Evolutionary conservation across 2,329 filamentous ascomycete genomes (phyloP).

Genomic region (Pseudogymnoascus sp.): DNA sequence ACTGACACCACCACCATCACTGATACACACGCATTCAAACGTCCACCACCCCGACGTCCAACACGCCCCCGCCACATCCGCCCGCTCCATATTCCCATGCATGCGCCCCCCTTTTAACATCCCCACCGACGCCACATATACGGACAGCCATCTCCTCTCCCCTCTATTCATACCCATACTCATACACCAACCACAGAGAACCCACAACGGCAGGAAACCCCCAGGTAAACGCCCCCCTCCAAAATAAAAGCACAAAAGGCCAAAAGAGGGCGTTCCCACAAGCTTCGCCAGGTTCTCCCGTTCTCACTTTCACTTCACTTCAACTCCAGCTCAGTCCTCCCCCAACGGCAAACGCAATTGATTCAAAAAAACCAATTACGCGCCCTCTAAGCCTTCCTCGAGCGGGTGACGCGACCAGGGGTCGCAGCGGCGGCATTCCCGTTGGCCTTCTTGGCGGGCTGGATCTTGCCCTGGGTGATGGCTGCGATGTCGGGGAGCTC

Average conservation of each 20-base stretch:
- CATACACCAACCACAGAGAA: background rate
- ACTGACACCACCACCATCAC: background rate
- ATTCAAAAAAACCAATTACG: background rate
- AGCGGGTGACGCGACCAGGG: constrained; percentile 27
- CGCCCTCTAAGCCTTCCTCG: constrained; percentile 28
- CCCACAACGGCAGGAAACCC: background rate
- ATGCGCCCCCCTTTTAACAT: background rate
- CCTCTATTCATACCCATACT: background rate
- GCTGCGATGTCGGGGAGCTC: constrained; percentile 28
- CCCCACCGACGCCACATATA: background rate
- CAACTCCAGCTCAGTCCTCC: background rate
- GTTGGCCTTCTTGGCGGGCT: constrained; percentile 45
- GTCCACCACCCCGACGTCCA: background rate
- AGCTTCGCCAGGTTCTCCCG: background rate
- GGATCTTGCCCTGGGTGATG: constrained; percentile 29
- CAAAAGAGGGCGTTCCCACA: background rate
- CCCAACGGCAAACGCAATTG: background rate
- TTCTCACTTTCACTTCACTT: background rate
- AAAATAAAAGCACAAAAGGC: background rate
- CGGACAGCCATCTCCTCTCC: background rate
- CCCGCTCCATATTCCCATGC: background rate
- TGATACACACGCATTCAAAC: background rate
- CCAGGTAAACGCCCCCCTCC: background rate
- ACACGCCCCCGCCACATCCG: background rate
- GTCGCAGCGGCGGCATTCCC: constrained; percentile 35